Conservation (phyloP, 2,329 filamentous ascomycete species). For the Ramularia endophylla region DNA sequence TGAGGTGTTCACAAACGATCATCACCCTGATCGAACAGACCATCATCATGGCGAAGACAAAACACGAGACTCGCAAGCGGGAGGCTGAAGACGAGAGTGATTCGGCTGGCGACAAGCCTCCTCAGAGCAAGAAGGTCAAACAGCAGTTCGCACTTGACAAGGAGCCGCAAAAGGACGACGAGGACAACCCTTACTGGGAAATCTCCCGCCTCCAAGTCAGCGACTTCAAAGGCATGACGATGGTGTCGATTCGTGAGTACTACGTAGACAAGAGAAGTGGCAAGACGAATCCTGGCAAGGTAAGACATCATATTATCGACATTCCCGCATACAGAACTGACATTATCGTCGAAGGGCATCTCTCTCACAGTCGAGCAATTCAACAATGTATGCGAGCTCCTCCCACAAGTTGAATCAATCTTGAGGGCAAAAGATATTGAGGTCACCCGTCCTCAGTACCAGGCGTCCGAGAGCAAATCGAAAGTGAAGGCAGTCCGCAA, state of each 20-base stretch:
- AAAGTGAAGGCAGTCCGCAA: slow-evolving; percentile 13
- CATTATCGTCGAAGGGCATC: slow-evolving; percentile 41
- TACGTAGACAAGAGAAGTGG: slow-evolving; percentile 80
- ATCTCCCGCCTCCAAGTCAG: slow-evolving; percentile 75
- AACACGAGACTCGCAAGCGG: slow-evolving; percentile 25
- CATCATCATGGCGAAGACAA: too few species aligned
- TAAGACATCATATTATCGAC: slow-evolving; percentile 31
- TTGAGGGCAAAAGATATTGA: slow-evolving; percentile 45
- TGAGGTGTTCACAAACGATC: too few species aligned
- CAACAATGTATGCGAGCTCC: slow-evolving; percentile 44
- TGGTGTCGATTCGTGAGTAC: slow-evolving; percentile 81
- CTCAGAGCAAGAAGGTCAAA: slow-evolving; percentile 17
- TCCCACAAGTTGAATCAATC: slow-evolving; percentile 50
- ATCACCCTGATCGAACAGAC: too few species aligned
- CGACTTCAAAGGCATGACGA: slow-evolving; percentile 64
- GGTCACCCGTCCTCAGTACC: slow-evolving; percentile 40
- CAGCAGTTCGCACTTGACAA: too few species aligned
- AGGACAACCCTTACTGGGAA: too few species aligned
- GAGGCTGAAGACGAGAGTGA: slow-evolving; percentile 22
- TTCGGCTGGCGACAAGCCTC: slow-evolving; percentile 25
- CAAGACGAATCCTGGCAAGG: slow-evolving; percentile 75
- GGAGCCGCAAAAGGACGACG: too few species aligned
- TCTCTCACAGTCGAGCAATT: slow-evolving; percentile 50
- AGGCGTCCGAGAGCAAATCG: slow-evolving; percentile 12
- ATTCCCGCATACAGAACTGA: neutral